Evolutionary conservation across 192 early-diverging fungal species (phyloP).

Genomic region (Mortierella hygrophila): DNA sequence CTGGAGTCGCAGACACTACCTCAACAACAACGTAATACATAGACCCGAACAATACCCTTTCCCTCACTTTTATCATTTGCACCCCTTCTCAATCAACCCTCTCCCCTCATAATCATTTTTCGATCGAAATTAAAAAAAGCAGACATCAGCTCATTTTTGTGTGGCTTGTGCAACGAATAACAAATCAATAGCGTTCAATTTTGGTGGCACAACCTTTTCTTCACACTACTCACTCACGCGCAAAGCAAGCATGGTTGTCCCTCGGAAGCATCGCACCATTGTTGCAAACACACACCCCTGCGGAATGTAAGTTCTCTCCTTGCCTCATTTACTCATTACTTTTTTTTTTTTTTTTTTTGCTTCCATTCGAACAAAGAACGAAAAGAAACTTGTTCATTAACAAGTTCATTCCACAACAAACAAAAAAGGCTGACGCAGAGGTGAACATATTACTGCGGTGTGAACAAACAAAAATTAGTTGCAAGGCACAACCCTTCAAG

Average conservation of each 20-base stretch:
- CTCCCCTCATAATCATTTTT: conserved; percentile 3
- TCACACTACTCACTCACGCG: not conserved
- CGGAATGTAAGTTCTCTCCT: conserved; percentile 33
- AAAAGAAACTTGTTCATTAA: not conserved
- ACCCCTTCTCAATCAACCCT: not conserved
- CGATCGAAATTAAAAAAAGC: not conserved
- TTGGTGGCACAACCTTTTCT: conserved; percentile 11
- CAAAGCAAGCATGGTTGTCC: conserved; percentile 27
- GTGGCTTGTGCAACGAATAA: not conserved
- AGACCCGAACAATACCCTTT: not conserved
- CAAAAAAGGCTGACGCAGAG: not conserved
- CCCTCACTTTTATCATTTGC: not conserved
- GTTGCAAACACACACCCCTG: conserved; percentile 33
- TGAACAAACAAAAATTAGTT: conserved; percentile 46
- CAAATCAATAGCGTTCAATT: not conserved
- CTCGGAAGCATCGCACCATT: conserved; percentile 29
- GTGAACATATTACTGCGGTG: not conserved
- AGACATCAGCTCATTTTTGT: not conserved
- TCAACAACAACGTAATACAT: not conserved
- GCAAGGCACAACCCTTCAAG: conserved; percentile 65
- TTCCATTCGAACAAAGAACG: not conserved
- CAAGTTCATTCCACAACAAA: not conserved
- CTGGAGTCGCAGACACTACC: not conserved
- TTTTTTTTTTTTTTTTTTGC: not conserved
- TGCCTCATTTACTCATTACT: not conserved